A percentile compares a stretch with the other conserved stretches of the same genome.
Evolutionary conservation across 2,329 filamentous ascomycete genomes (phyloP).

Genomic region (Rugonectria rugulosa): DNA sequence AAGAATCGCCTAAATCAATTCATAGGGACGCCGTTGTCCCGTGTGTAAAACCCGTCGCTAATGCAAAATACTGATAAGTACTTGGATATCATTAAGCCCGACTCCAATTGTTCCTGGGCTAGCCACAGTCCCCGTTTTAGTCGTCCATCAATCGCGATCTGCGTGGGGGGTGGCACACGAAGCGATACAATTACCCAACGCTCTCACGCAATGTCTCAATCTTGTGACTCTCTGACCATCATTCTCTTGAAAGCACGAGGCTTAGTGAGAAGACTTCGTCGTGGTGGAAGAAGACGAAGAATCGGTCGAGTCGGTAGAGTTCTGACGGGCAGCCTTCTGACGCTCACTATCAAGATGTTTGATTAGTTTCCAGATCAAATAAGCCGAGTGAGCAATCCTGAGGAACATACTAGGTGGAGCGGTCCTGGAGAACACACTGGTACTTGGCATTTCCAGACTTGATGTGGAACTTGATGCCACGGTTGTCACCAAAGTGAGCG

Average conservation of each 20-base stretch:
- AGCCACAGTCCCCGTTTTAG: slow-evolving; percentile 19
- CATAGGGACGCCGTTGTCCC: slow-evolving; percentile 28
- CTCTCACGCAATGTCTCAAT: not conserved
- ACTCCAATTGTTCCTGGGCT: slow-evolving; percentile 22
- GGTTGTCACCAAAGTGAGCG: slow-evolving; percentile 45
- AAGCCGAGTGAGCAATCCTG: not conserved
- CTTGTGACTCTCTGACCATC: not conserved
- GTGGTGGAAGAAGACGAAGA: slow-evolving; percentile 41
- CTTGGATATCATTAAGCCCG: slow-evolving; percentile 25
- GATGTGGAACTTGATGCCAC: slow-evolving; percentile 56
- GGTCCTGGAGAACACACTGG: slow-evolving; percentile 54
- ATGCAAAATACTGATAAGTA: slow-evolving; percentile 32
- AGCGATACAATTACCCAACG: slow-evolving; percentile 11
- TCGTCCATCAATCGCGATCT: not conserved
- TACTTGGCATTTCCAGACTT: slow-evolving; percentile 51
- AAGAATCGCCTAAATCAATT: slow-evolving; percentile 29
- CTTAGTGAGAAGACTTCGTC: slow-evolving; percentile 33
- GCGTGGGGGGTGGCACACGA: slow-evolving; percentile 7
- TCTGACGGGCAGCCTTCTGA: slow-evolving; percentile 46
- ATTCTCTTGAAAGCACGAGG: not conserved
- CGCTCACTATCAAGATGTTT: slow-evolving; percentile 48
- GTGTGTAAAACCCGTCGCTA: slow-evolving; percentile 34
- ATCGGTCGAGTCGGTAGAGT: slow-evolving; percentile 46
- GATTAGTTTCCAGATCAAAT: slow-evolving; percentile 18
- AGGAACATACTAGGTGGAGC: slow-evolving; percentile 51